phyloP scores from a whole-genome alignment of 23 red algal species.

The Gracilariopsis chorda region DNA sequence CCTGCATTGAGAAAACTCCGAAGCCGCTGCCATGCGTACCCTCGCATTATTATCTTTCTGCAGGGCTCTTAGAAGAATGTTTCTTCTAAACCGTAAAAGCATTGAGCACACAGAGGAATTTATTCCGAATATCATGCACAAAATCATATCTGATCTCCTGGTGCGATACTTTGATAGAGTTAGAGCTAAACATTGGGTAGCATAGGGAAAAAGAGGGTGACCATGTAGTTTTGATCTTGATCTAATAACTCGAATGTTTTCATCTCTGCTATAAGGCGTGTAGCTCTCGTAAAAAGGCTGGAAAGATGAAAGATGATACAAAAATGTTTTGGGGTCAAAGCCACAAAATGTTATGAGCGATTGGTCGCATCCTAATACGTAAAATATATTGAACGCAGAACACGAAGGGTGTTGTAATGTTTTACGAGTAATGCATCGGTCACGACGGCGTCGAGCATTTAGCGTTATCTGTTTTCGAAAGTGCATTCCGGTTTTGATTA shows the following conservation, averaged over 20 bases:
- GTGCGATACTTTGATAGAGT: background rate
- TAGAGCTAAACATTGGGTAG: background rate
- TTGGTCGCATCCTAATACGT: background rate
- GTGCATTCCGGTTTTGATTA: too few relatives aligned
- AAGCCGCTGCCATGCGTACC: background rate
- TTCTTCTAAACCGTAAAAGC: background rate
- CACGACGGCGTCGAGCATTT: background rate
- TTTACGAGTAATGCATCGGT: background rate
- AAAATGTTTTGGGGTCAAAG: background rate
- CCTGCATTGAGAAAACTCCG: background rate
- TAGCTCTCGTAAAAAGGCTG: background rate
- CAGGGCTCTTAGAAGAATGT: background rate
- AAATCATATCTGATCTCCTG: background rate
- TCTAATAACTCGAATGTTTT: background rate
- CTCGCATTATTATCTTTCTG: background rate
- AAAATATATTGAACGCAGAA: background rate
- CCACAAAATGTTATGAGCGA: background rate
- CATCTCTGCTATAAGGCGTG: background rate
- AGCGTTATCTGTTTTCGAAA: background rate
- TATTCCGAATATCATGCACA: slow-evolving; percentile 20
- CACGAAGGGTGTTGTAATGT: background rate
- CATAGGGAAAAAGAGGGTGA: background rate
- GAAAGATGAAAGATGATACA: background rate
- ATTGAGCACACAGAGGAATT: slow-evolving; percentile 14
- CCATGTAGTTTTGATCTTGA: background rate